Evolutionary conservation across 768 basidiomycete species (phyloP).

Genomic region (Suillus spraguei): DNA sequence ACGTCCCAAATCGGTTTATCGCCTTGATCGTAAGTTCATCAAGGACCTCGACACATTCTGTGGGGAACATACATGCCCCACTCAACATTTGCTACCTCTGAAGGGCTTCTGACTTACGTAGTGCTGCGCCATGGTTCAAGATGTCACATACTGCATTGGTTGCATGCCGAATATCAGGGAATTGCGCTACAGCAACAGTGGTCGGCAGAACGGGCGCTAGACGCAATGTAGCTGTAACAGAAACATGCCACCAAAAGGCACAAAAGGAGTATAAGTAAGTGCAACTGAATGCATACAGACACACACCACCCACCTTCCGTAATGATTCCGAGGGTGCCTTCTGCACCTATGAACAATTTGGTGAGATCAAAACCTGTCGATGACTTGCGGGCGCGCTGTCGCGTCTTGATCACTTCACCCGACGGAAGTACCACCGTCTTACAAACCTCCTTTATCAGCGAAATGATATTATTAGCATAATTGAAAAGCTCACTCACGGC

Average conservation of each 20-base stretch:
- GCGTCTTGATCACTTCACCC: constrained; percentile 84
- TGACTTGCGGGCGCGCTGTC: constrained; percentile 74
- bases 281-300: background rate
- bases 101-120: constrained; percentile 13
- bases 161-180: constrained; percentile 42
- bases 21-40: constrained; percentile 39
- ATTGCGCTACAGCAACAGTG: constrained; percentile 63
- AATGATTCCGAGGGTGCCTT: constrained; percentile 84
- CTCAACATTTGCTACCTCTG: background rate
- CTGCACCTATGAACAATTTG: constrained; percentile 84
- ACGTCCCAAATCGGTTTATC: constrained; percentile 27
- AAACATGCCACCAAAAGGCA: background rate
- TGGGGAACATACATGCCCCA: background rate
- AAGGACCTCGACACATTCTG: constrained; percentile 48
- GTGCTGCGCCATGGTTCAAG: constrained; percentile 36
- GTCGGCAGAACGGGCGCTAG: constrained; percentile 79
- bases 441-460: constrained; percentile 1
- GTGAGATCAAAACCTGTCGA: constrained; percentile 83
- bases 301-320: constrained; percentile 58
- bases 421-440: constrained; percentile 81
- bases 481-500: constrained; percentile 44
- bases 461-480: background rate
- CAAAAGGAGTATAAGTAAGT: background rate
- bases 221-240: constrained; percentile 64
- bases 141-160: constrained; percentile 44